Evolutionary conservation across 1,139 yeast genomes (phyloP).

Genomic region (Pneumocystis wakefieldiae): DNA sequence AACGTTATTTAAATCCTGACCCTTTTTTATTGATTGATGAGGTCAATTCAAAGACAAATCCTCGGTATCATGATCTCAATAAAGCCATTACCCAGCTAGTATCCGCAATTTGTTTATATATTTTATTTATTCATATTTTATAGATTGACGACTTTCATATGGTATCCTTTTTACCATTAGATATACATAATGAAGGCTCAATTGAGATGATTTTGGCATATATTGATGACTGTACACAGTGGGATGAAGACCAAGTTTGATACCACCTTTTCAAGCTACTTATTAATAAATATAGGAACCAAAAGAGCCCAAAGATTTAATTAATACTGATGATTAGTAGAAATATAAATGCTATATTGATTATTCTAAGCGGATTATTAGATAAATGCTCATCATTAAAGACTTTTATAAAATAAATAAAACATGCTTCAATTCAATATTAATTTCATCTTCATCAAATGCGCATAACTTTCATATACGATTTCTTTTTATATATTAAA

Average conservation of each 20-base stretch:
- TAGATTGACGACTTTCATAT: constrained; percentile 87
- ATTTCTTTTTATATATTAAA: neutral
- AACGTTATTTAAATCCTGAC: constrained; percentile 80
- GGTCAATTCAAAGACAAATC: constrained; percentile 42
- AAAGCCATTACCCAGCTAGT: constrained; percentile 62
- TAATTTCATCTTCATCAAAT: neutral
- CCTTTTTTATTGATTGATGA: constrained; percentile 53
- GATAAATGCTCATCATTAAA: neutral
- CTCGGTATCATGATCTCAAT: constrained; percentile 60
- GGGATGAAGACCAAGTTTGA: constrained; percentile 65
- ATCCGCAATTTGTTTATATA: constrained; percentile 9
- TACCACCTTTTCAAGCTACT: neutral
- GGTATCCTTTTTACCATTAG: constrained; percentile 91
- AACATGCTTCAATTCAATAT: neutral
- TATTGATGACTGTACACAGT: constrained; percentile 92
- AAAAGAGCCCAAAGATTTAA: constrained; percentile 76
- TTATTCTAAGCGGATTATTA: neutral
- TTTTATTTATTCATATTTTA: neutral
- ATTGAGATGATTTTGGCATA: constrained; percentile 75
- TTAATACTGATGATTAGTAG: constrained; percentile 16
- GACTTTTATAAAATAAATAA: neutral
- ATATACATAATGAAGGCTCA: constrained; percentile 65
- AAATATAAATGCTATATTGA: neutral
- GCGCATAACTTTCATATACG: neutral
- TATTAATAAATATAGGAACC: constrained; percentile 40